phyloP scores from a whole-genome alignment of 2,329 filamentous ascomycete species.

The Tolypocladium pustulatum region DNA sequence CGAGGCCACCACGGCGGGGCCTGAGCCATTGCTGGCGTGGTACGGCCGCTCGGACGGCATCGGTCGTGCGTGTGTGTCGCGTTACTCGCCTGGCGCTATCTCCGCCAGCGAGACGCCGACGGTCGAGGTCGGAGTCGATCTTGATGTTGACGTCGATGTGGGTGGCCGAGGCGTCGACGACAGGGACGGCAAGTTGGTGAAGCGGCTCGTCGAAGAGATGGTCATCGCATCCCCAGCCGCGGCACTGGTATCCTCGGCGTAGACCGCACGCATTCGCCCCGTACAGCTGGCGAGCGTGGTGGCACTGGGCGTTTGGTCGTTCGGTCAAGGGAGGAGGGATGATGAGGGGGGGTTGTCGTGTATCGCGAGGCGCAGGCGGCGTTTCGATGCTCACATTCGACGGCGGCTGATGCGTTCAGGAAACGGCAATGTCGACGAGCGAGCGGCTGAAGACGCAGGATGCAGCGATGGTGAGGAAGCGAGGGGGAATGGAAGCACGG shows the following conservation, averaged over 20 bases:
- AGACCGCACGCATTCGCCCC: constrained; percentile 6
- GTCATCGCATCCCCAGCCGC: constrained; percentile 9
- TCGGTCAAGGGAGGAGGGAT: neutral
- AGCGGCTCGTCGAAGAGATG: constrained; percentile 3
- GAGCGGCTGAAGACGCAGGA: neutral
- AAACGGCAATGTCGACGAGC: neutral
- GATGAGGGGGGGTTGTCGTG: neutral
- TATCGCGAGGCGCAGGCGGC: neutral
- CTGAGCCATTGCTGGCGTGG: constrained; percentile 33
- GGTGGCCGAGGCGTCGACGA: neutral
- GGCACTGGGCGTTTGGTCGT: neutral
- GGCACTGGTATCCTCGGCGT: constrained; percentile 3
- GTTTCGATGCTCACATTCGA: neutral
- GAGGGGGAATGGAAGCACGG: neutral
- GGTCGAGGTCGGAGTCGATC: neutral
- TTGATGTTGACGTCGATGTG: neutral
- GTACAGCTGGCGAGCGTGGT: neutral
- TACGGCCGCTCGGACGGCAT: constrained; percentile 24
- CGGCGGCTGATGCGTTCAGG: neutral
- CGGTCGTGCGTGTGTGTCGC: constrained; percentile 4
- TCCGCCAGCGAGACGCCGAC: neutral
- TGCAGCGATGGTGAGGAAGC: neutral
- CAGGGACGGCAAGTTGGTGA: neutral
- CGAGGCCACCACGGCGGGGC: constrained; percentile 22
- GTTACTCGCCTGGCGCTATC: neutral